Evolutionary conservation across 768 basidiomycete genomes (phyloP), one percentile per base, ranked within the genome.

Genomic region (Lactarius vividus): DNA sequence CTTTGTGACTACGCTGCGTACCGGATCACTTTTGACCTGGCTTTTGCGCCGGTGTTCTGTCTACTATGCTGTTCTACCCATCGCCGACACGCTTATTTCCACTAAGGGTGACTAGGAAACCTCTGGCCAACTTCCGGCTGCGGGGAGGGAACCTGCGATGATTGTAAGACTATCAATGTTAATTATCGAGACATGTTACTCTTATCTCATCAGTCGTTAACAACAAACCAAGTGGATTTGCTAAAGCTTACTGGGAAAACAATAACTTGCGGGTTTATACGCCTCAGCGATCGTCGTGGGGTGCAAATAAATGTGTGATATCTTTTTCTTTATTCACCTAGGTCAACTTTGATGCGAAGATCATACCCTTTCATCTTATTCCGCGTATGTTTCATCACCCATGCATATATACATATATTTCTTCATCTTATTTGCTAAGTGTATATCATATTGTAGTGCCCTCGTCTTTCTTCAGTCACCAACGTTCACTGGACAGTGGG

Each of bases 171-270:
- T 40, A n/a, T 35, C 52, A 11, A 16, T 28, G 23, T 60, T 40
- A 15, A 55, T 28, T 18, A 15, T 33, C 4, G 16, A 40, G 40
- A 40, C 49, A 29, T 23, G 31, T 29, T 35, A 6, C 60, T 40
- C n/a, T 23, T 39, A 42, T 18, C 49, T 28, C 16, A 9, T 53
- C 62, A 87, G 86, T 80, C 68, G 88, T 89, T 31, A 74, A 84
- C 72, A 81, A 84, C 65, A 81, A 86, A 69, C 88, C 90, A 0
- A 65, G 71, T 5, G 81, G 79, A 18, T 91, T 90, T 75, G 46
- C 66, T 13, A 78, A 88, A n/a, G 87, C 89, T 1, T 90, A 86
- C 74, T 92, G 88, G 88, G 84, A 84, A 67, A 79, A 91, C 73
- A 83, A 84, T 70, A 80, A 82, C 16, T 74, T 91, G 39, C 79